Percentiles rank a stretch among this genome's conserved stretches.
Conservation (phyloP, 192 early-diverging fungal genomes). For the Gonapodya prolifera region DNA sequence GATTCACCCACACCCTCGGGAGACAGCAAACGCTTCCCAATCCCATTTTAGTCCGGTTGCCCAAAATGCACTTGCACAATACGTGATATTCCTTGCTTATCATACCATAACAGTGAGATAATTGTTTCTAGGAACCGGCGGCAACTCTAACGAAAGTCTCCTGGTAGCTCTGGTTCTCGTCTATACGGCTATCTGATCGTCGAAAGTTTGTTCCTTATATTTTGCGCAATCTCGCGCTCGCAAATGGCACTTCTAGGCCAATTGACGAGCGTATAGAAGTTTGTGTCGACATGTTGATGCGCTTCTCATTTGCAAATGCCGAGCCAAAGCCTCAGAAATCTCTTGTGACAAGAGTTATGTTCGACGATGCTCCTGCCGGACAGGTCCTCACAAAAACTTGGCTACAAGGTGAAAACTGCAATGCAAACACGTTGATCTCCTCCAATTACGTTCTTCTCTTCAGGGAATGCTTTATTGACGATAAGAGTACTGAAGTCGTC, state of each 20-base stretch:
- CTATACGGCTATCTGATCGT: constrained; percentile 30
- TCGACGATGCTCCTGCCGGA: constrained; percentile 14
- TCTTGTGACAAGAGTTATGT: constrained; percentile 35
- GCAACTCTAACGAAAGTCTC: neutral
- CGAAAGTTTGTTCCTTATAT: constrained; percentile 70
- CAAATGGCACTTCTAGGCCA: constrained; percentile 35
- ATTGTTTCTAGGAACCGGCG: constrained; percentile 51
- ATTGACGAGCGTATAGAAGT: constrained; percentile 83
- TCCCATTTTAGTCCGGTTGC: neutral
- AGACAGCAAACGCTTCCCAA: neutral
- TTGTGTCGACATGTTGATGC: constrained; percentile 86
- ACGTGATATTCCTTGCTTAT: constrained; percentile 84
- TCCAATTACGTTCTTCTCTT: neutral
- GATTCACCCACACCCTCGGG: constrained; percentile 5
- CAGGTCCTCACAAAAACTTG: constrained; percentile 15
- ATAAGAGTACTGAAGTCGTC: constrained; percentile 47
- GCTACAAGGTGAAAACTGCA: constrained; percentile 55
- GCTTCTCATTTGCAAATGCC: constrained; percentile 66
- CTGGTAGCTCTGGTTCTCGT: neutral
- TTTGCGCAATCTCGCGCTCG: constrained; percentile 53
- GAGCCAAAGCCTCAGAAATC: constrained; percentile 43
- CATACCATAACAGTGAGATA: constrained; percentile 87
- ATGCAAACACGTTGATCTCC: constrained; percentile 24
- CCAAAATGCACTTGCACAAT: constrained; percentile 51
- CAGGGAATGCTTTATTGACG: constrained; percentile 71